Percentiles rank a stretch among this genome's conserved stretches.
phyloP scores from a whole-genome alignment of 2,329 filamentous ascomycete species.

The Lachnellula subtilissima region DNA sequence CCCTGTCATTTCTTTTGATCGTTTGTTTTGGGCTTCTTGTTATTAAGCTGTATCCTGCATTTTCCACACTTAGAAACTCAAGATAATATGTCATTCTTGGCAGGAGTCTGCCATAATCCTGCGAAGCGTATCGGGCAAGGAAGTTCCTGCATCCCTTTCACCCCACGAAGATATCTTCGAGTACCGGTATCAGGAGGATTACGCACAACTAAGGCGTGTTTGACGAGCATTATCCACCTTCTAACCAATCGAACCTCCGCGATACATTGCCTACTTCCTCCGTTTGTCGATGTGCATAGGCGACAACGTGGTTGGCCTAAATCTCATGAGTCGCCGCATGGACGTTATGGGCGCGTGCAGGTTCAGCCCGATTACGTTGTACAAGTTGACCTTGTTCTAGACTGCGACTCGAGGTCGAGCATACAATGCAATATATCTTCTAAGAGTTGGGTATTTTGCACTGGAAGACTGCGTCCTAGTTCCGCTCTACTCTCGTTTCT shows the following conservation, averaged over 20 bases:
- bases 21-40: background rate
- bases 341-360: slow-evolving; percentile 22
- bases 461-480: background rate
- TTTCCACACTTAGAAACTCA: background rate
- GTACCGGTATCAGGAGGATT: slow-evolving; percentile 15
- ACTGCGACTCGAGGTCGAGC: slow-evolving; percentile 25
- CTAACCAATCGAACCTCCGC: slow-evolving; percentile 17
- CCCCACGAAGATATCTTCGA: slow-evolving; percentile 20
- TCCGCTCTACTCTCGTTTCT: background rate
- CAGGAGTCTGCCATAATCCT: too few relatives aligned
- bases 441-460: background rate
- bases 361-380: slow-evolving; percentile 18
- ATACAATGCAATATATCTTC: slow-evolving; percentile 1
- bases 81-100: too few relatives aligned
- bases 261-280: slow-evolving; percentile 12
- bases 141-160: slow-evolving; percentile 1
- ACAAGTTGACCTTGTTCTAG: slow-evolving; percentile 17
- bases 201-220: slow-evolving; percentile 11
- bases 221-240: slow-evolving; percentile 15
- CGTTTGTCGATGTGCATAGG: slow-evolving; percentile 27
- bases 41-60: background rate
- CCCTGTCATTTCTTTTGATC: background rate
- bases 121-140: background rate
- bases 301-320: slow-evolving; percentile 29
- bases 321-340: slow-evolving; percentile 21